Evolutionary conservation across 306 rosid genomes (phyloP), one percentile per base, ranked within the genome.

Genomic region (Medicago lupulina): DNA sequence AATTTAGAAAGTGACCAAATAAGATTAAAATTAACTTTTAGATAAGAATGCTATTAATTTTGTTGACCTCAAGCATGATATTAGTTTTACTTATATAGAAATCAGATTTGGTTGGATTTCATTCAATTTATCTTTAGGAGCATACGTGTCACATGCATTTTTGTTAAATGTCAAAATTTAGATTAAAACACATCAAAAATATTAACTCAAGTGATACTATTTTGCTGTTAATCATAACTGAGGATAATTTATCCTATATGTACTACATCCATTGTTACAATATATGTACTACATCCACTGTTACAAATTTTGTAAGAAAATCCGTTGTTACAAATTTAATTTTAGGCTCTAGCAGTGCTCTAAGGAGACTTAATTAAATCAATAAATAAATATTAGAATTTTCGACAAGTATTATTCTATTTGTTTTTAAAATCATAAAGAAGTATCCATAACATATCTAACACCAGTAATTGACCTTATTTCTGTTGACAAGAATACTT

Each of bases 101-200:
- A 60, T 25, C 66, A 28, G 18, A 28, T 12, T 60, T 25, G 41
- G 11, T 11, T 60, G 39, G 18, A 28, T 34, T 60, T 60, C 40
- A 28, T 60, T 60, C 40, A 60, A 58, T 43, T 43, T 43, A 43
- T 58, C 63, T 58, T 21, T 58, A 11, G 36, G 36, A 58, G n/a
- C 31, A 57, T 19, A 21, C 21, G 21, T 57, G 14, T 6, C 31
- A 21, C 14, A 57, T 19, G 36, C 7, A 21, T 17, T 55, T 55
- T 55, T 55, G 31, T 21, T 23, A 7, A 5, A 59, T 59, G 39
- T 28, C 14, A 59, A 59, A 12, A 0, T 5, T 59, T 25, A 25
- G 25, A 59, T 12, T 59, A 59, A 25, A 59, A 25, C 9, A 59
- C 9, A 12, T 25, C 17, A 6, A 25, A 25, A 21, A 9, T 21